Percentiles rank a stretch among this genome's conserved stretches.
phyloP scores from a whole-genome alignment of 1,284 basidiomycete species.

The Naganishia sp. region DNA sequence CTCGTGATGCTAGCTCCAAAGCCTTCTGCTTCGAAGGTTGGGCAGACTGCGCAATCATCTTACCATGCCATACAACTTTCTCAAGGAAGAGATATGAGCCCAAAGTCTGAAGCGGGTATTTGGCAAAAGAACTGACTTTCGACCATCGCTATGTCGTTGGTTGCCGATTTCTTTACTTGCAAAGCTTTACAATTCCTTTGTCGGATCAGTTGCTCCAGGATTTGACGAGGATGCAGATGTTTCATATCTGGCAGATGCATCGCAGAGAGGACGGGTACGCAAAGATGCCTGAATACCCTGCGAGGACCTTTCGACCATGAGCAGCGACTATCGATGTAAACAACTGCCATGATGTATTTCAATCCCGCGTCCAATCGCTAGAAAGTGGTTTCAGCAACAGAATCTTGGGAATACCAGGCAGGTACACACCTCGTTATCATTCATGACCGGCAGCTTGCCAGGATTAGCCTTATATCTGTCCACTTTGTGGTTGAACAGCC shows the following conservation, averaged over 20 bases:
- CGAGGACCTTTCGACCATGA: constrained; percentile 15
- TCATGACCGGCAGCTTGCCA: neutral
- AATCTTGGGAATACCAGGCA: neutral
- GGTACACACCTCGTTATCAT: neutral
- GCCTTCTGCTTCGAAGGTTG: neutral
- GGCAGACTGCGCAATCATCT: neutral
- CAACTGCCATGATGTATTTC: constrained; percentile 9
- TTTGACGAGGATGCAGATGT: constrained; percentile 20
- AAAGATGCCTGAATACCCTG: neutral
- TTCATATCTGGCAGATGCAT: constrained; percentile 9
- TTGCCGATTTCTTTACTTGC: neutral
- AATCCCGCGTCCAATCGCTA: constrained; percentile 7
- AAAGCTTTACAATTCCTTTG: constrained; percentile 7
- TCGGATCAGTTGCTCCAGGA: constrained; percentile 5
- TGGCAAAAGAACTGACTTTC: neutral
- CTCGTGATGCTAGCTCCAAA: neutral
- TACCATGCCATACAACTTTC: constrained; percentile 13
- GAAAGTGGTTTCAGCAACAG: neutral
- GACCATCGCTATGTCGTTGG: neutral
- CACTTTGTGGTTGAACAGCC: no score
- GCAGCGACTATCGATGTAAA: constrained; percentile 14
- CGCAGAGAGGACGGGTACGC: neutral
- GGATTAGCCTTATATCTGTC: neutral
- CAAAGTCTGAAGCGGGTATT: neutral
- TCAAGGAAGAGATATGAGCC: neutral